Conservation (phyloP, 345 rosid genomes). For the Dimocarpus longan region DNA sequence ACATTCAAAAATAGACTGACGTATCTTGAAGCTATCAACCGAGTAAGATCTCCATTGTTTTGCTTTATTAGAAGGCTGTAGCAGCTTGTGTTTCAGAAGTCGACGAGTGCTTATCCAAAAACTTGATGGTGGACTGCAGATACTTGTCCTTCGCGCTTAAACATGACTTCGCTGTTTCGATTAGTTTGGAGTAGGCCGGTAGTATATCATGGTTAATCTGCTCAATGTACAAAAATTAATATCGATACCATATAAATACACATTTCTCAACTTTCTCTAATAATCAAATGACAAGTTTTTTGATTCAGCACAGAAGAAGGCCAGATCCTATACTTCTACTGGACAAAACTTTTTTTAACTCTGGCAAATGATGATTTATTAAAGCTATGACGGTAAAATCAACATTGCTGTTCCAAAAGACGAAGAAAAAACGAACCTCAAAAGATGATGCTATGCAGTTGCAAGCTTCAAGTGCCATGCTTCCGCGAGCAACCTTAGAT, state of each 20-base stretch:
- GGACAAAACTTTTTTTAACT: neutral
- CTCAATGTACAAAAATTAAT: slow-evolving; percentile 14
- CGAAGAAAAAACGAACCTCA: slow-evolving; percentile 42
- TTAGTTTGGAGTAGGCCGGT: slow-evolving; percentile 57
- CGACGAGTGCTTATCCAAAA: slow-evolving; percentile 40
- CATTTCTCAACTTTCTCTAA: neutral
- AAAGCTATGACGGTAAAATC: neutral
- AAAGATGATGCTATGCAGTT: slow-evolving; percentile 72
- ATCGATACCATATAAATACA: neutral
- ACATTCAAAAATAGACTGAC: neutral
- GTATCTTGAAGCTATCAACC: slow-evolving; percentile 5
- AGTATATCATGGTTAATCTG: slow-evolving; percentile 53
- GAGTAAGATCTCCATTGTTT: neutral
- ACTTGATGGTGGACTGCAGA: slow-evolving; percentile 52
- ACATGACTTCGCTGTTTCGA: slow-evolving; percentile 61
- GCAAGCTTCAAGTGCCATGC: slow-evolving; percentile 91
- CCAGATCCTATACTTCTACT: neutral
- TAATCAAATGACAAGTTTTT: too few species aligned
- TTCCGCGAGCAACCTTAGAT: slow-evolving; percentile 67
- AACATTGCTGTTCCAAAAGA: neutral
- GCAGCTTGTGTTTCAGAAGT: slow-evolving; percentile 22
- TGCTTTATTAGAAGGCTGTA: slow-evolving; percentile 7
- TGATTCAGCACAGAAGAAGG: neutral
- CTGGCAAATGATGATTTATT: neutral
- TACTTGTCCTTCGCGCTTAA: slow-evolving; percentile 49